Percentiles rank a stretch among this genome's conserved stretches.
Evolutionary conservation across 73 alveolate genomes (phyloP).

Genomic region (Stentor roeselii): DNA sequence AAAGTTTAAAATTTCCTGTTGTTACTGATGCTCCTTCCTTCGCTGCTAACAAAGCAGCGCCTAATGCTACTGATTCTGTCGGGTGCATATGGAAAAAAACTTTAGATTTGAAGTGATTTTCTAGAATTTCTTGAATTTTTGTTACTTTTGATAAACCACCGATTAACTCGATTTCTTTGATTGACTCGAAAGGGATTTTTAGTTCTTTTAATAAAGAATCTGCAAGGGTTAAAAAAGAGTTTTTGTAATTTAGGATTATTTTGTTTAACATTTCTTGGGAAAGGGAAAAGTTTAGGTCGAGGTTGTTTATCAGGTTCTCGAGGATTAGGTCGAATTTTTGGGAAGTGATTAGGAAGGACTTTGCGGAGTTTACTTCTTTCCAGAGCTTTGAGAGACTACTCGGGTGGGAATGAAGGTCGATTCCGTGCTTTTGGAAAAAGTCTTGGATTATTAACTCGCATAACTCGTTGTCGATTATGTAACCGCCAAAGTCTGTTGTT

Average conservation of each 20-base stretch:
- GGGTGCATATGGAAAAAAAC: constrained; percentile 91
- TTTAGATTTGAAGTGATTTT: constrained; percentile 76
- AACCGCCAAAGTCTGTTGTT: not conserved
- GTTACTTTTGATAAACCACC: constrained; percentile 97
- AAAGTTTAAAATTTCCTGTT: too few relatives aligned
- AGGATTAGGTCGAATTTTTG: not conserved
- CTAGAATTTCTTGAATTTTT: constrained; percentile 65
- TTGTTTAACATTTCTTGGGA: constrained; percentile 28
- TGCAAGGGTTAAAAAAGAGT: constrained; percentile 48
- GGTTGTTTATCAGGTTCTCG: not conserved
- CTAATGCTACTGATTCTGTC: constrained; percentile 96
- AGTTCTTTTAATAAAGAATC: constrained; percentile 52
- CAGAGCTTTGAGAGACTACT: not conserved
- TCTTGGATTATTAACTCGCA: not conserved
- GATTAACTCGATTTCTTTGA: constrained; percentile 90
- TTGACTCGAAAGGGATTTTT: constrained; percentile 34
- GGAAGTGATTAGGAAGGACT: not conserved
- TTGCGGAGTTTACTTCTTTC: not conserved
- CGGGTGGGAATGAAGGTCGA: not conserved
- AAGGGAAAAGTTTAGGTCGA: not conserved
- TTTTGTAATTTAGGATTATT: constrained; percentile 40
- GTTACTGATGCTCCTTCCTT: constrained; percentile 35
- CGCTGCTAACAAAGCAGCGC: constrained; percentile 97
- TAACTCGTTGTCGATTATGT: not conserved
- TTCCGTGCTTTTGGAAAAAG: not conserved